phyloP scores from a whole-genome alignment of 495 filamentous ascomycete genomes.

The Tuber umbilicatum region DNA sequence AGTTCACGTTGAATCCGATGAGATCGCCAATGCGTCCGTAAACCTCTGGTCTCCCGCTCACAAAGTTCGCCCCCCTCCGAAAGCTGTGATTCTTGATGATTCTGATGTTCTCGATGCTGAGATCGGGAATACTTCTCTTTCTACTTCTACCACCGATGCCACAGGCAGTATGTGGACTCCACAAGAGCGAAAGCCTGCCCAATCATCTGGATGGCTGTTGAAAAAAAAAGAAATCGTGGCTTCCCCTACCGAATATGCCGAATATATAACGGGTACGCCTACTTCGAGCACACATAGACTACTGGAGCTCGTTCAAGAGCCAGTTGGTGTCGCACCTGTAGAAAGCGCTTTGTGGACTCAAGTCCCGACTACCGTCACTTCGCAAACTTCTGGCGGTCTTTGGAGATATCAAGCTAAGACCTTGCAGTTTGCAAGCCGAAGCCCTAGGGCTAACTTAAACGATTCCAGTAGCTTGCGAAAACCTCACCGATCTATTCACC shows the following conservation, averaged over 20 bases:
- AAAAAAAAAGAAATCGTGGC: conserved; percentile 2
- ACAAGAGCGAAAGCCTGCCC: not conserved
- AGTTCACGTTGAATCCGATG: not conserved
- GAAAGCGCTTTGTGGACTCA: conserved; percentile 13
- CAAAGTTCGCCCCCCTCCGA: not conserved
- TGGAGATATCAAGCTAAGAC: conserved; percentile 10
- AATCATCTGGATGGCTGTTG: conserved; percentile 15
- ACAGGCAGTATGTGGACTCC: conserved; percentile 22
- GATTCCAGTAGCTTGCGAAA: conserved; percentile 3
- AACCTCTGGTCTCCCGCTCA: not conserved
- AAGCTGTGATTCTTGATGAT: not conserved
- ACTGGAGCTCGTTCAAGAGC: not conserved
- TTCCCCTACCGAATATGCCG: not conserved
- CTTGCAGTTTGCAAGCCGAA: conserved; percentile 4
- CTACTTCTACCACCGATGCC: not conserved
- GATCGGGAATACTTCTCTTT: not conserved
- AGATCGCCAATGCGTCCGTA: not conserved
- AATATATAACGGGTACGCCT: not conserved
- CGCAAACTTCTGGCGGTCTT: conserved; percentile 1
- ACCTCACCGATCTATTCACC: not conserved
- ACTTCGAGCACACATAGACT: not conserved
- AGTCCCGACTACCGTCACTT: conserved; percentile 1
- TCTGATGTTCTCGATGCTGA: not conserved
- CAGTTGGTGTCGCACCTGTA: not conserved
- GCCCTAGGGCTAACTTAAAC: conserved; percentile 2